Percentiles rank a stretch among this genome's conserved stretches.
Conservation (phyloP, 1,284 basidiomycete genomes). For the Sanguinoderma infundibulare region DNA sequence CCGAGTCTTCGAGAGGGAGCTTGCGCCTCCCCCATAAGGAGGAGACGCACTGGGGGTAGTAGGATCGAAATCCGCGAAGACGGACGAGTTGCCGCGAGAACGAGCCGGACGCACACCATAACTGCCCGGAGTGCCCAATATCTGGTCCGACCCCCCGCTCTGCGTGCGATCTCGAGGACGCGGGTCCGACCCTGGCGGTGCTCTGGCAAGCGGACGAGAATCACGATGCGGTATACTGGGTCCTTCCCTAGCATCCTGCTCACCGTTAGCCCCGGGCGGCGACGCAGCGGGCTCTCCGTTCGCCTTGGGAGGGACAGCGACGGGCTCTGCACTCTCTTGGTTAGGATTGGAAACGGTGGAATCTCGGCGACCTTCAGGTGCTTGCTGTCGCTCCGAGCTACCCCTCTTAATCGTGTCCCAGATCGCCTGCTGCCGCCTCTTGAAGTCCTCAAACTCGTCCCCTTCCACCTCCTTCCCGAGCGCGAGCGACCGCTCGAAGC, state of each 20-base stretch:
- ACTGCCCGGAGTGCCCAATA: slow-evolving; percentile 18
- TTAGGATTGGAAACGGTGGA: slow-evolving; percentile 11
- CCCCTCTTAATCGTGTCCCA: slow-evolving; percentile 34
- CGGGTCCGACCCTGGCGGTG: slow-evolving; percentile 9
- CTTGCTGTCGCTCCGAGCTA: slow-evolving; percentile 18
- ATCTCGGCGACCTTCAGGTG: slow-evolving; percentile 5
- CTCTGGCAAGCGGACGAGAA: slow-evolving; percentile 21
- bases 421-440: slow-evolving; percentile 37
- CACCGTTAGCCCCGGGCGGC: slow-evolving; percentile 17
- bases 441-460: slow-evolving; percentile 33
- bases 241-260: slow-evolving; percentile 23
- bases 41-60: slow-evolving; percentile 2
- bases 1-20: slow-evolving; percentile 28
- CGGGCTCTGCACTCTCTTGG: slow-evolving; percentile 21
- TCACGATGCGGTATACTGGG: slow-evolving; percentile 20
- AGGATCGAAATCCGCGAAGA: slow-evolving; percentile 20
- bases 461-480: slow-evolving; percentile 31
- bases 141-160: slow-evolving; percentile 23
- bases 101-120: slow-evolving; percentile 20
- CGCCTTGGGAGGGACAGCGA: slow-evolving; percentile 8
- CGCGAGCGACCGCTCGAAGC: slow-evolving; percentile 22
- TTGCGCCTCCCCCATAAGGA: slow-evolving; percentile 19
- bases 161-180: slow-evolving; percentile 25
- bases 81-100: slow-evolving; percentile 28
- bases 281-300: slow-evolving; percentile 18